phyloP scores from a whole-genome alignment of 257 asterid genomes.

The Asclepias syriaca region DNA sequence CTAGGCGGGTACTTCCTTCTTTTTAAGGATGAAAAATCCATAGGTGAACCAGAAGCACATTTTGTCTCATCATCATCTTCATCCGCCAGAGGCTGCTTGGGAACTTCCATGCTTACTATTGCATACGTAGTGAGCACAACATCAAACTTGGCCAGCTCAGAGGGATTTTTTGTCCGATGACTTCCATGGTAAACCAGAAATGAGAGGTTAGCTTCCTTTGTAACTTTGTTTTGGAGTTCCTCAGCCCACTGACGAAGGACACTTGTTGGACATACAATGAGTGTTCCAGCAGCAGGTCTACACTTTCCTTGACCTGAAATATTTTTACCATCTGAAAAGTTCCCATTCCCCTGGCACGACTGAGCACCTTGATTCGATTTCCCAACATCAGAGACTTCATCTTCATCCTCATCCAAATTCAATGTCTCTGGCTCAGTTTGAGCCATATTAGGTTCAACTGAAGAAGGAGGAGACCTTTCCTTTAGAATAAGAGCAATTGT shows the following conservation, averaged over 20 bases:
- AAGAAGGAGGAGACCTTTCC: conserved; percentile 80
- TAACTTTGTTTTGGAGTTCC: conserved; percentile 81
- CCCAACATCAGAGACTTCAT: conserved; percentile 30
- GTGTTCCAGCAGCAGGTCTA: conserved; percentile 94
- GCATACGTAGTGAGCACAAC: conserved; percentile 96
- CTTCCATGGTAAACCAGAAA: conserved; percentile 85
- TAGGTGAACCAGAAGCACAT: conserved; percentile 22
- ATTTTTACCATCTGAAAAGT: conserved; percentile 17
- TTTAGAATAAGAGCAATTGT: conserved; percentile 88
- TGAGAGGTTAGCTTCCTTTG: conserved; percentile 73
- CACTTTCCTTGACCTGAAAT: conserved; percentile 45
- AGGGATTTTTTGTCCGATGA: conserved; percentile 81
- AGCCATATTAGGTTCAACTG: conserved; percentile 35
- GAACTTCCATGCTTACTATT: conserved; percentile 97
- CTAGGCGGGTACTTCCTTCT: conserved; percentile 57
- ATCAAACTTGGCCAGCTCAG: conserved; percentile 82
- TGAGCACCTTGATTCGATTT: conserved; percentile 29
- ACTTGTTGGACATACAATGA: conserved; percentile 95
- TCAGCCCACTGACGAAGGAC: conserved; percentile 98
- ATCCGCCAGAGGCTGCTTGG: conserved; percentile 85
- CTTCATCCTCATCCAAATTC: conserved; percentile 88
- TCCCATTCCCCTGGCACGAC: conserved; percentile 31
- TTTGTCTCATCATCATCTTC: conserved; percentile 58
- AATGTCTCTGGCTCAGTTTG: conserved; percentile 61
- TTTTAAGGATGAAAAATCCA: conserved; percentile 39